A percentile compares a stretch with the other conserved stretches of the same genome.
These are phyloP conservation scores for Filobasidium wieringae DNA, from an alignment of 768 basidiomycete species.

Conservation along the genomic window DNA sequence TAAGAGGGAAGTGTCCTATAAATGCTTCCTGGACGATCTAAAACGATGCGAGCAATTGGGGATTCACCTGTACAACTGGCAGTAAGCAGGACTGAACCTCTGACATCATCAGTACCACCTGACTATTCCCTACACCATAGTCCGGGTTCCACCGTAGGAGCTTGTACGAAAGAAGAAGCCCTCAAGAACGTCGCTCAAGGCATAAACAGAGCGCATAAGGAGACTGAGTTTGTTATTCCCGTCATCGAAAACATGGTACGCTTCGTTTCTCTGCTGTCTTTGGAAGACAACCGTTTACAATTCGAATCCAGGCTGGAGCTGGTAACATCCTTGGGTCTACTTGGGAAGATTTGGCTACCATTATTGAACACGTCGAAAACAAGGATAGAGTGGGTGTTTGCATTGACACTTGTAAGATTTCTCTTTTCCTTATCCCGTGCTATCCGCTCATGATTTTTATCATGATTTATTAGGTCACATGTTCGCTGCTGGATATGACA, in stretches of 20 bases:
- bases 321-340: conserved; percentile 65
- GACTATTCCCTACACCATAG: conserved; percentile 40
- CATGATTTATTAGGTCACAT: conserved; percentile 49
- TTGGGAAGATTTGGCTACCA: conserved; percentile 55
- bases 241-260: conserved; percentile 76
- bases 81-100: conserved; percentile 46
- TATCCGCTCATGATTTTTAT: neutral
- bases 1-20: conserved; percentile 35
- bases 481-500: conserved; percentile 73
- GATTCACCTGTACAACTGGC: conserved; percentile 66
- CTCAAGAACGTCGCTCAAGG: conserved; percentile 56
- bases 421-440: neutral
- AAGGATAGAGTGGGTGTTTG: conserved; percentile 69
- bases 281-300: neutral
- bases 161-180: conserved; percentile 51
- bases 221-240: conserved; percentile 49
- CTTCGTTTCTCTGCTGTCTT: neutral
- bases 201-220: conserved; percentile 60
- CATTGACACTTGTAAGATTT: conserved; percentile 62
- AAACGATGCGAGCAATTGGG: conserved; percentile 65
- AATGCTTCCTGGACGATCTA: conserved; percentile 73
- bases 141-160: conserved; percentile 73
- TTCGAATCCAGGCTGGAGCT: conserved; percentile 52
- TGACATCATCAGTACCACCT: neutral
- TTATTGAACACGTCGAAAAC: conserved; percentile 59